A percentile compares a stretch with the other conserved stretches of the same genome.
Conservation (phyloP, 2,329 filamentous ascomycete genomes). For the Truncatella angustata region DNA sequence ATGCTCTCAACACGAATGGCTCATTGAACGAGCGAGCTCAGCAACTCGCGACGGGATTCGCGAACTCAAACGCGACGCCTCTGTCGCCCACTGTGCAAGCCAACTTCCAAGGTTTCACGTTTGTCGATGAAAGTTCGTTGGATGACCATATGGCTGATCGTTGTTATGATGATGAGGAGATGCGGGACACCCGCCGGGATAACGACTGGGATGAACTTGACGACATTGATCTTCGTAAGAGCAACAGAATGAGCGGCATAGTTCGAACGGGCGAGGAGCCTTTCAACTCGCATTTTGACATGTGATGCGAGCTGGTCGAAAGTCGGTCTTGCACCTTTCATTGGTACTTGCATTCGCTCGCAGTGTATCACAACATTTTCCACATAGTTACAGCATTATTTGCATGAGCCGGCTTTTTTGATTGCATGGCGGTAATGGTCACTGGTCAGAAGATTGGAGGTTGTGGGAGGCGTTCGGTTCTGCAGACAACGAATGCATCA, state of each 20-base stretch:
- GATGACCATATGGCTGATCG: conserved; percentile 73
- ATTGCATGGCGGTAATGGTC: conserved; percentile 27
- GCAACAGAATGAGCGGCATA: conserved; percentile 64
- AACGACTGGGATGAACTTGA: conserved; percentile 60
- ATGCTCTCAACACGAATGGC: conserved; percentile 80
- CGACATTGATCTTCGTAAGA: conserved; percentile 49
- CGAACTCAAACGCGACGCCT: conserved; percentile 86
- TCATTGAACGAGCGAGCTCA: conserved; percentile 91
- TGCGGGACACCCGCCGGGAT: conserved; percentile 53
- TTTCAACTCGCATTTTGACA: conserved; percentile 64
- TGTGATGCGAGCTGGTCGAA: conserved; percentile 39
- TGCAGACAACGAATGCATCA: conserved; percentile 26
- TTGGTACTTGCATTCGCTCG: neutral
- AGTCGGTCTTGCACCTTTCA: neutral
- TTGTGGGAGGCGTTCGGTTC: conserved; percentile 26
- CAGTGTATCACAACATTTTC: conserved; percentile 8
- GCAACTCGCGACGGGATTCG: conserved; percentile 79
- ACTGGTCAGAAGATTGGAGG: conserved; percentile 22
- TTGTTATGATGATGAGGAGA: conserved; percentile 56
- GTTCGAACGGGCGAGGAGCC: conserved; percentile 60
- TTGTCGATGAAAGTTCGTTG: conserved; percentile 95
- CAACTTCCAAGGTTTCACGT: conserved; percentile 98
- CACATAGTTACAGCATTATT: conserved; percentile 10
- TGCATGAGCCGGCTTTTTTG: conserved; percentile 32
- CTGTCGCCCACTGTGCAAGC: conserved; percentile 94